Evolutionary conservation across 805 yeast genomes (phyloP), one percentile per base, ranked within the genome.

Genomic region (Phaffomyces opuntiae): DNA sequence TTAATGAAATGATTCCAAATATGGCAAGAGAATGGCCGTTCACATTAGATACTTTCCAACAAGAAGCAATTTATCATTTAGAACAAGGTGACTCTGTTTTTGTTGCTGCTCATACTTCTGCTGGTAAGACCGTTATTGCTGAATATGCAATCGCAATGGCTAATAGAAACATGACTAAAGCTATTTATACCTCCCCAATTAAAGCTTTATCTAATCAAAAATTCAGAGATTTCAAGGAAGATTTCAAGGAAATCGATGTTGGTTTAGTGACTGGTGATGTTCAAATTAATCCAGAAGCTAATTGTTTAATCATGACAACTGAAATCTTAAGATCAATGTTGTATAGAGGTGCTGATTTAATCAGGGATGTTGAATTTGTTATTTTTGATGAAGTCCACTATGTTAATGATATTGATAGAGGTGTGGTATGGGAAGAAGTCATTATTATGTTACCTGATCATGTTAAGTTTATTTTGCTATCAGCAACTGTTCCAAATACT

Each of bases 401-500:
- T 61, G 96, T 93, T 51, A 93, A 93, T 63, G 99, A 93, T 67
- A 83, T 87, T 47, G 96, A 88, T 57, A 80, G 99, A 64, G 99
- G 99, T 59, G 99, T 93, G 13, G 99, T 93, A 4, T 93, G 99
- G 99, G 99, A 93, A 68, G 99, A 93, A 66, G 97, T 93, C 21
- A 93, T 93, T 50, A 93, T 93, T 55, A 88, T 93, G 96, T 70
- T 93, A 32, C 99, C 99, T 0, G 96, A 90, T 52, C 97, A 93
- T 61, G 93, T 93, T 48, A 91, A 91, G 59, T 85, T 87, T 56
- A 88, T 93, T 51, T 69, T 93, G 36, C 71, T 93, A 36, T 87
- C 96, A 12, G 99, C 99, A 5, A 93, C 99, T 0, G 98, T 93
- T 8, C 99, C 99, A n/a, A 93, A 93, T 62, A 91, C 99, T 0